These are phyloP conservation scores for Sophora flavescens DNA, from an alignment of 306 rosid genomes.

Conservation along the genomic window DNA sequence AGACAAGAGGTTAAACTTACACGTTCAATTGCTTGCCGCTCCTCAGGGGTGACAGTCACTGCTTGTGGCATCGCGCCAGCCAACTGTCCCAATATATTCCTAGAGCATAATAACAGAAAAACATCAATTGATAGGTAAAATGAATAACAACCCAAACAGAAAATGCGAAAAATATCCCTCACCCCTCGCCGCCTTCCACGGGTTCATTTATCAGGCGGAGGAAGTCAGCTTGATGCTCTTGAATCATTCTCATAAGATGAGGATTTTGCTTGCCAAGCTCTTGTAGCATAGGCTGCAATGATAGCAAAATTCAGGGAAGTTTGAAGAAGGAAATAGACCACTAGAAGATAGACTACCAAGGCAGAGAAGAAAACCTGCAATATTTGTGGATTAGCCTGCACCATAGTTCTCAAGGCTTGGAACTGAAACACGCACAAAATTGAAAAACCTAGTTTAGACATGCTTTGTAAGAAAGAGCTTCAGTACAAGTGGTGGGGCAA, in stretches of 20 bases:
- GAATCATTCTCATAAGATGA: constrained; percentile 87
- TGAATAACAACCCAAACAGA: neutral
- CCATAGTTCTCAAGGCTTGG: constrained; percentile 91
- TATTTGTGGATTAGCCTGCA: constrained; percentile 96
- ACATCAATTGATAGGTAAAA: neutral
- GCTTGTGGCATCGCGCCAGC: constrained; percentile 74
- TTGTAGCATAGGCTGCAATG: constrained; percentile 94
- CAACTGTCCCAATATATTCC: constrained; percentile 75
- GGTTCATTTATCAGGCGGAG: constrained; percentile 92
- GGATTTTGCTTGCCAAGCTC: constrained; percentile 99
- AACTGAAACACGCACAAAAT: constrained; percentile 59
- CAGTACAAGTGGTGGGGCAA: neutral
- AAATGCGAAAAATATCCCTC: constrained; percentile 29
- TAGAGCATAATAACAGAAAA: constrained; percentile 43
- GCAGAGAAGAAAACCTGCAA: constrained; percentile 71
- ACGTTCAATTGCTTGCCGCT: constrained; percentile 90
- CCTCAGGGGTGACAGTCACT: constrained; percentile 86
- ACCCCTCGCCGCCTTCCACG: constrained; percentile 92
- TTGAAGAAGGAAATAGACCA: neutral
- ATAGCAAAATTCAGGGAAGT: constrained; percentile 37
- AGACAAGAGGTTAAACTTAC: constrained; percentile 60
- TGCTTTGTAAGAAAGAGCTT: neutral
- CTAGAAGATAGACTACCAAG: constrained; percentile 12
- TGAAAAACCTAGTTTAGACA: constrained; percentile 14
- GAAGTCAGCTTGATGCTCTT: constrained; percentile 89